Conservation (phyloP, 495 filamentous ascomycete species). For the Hyphodiscus hymeniophilus region DNA sequence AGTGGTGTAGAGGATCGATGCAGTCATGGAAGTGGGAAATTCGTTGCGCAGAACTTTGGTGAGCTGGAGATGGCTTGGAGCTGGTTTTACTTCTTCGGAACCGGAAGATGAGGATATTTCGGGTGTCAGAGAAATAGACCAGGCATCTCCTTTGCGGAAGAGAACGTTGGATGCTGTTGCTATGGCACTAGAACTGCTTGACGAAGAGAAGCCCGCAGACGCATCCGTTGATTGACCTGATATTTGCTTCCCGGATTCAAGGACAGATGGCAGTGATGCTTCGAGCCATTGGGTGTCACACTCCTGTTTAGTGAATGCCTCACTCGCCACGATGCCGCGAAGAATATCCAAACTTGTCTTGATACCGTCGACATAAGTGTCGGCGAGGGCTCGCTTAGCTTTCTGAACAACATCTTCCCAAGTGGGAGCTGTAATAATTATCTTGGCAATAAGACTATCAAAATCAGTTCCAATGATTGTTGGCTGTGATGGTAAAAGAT, state of each 20-base stretch:
- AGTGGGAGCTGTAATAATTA: conserved; percentile 47
- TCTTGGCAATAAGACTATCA: conserved; percentile 52
- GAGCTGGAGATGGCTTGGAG: conserved; percentile 38
- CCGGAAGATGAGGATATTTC: conserved; percentile 4
- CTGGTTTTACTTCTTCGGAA: conserved; percentile 11
- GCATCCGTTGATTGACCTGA: conserved; percentile 3
- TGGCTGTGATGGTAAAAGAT: conserved; percentile 32
- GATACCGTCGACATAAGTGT: conserved; percentile 44
- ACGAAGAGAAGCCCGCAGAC: background rate
- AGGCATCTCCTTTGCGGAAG: conserved; percentile 49
- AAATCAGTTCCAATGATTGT: conserved; percentile 46
- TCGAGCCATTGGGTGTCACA: conserved; percentile 55
- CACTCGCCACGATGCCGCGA: conserved; percentile 40
- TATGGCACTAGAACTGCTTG: background rate
- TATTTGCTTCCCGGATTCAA: conserved; percentile 27
- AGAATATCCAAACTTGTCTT: conserved; percentile 49
- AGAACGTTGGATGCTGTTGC: conserved; percentile 28
- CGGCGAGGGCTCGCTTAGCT: conserved; percentile 43
- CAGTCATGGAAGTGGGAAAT: conserved; percentile 45
- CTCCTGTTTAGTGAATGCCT: conserved; percentile 33
- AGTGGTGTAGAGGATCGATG: conserved; percentile 47
- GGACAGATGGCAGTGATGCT: conserved; percentile 30
- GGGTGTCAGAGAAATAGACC: conserved; percentile 41
- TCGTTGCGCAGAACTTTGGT: conserved; percentile 48
- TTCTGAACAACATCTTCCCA: conserved; percentile 45